Base-by-base conservation (phyloP, 1,284 basidiomycete genomes). In the Trametes polyzona region DNA sequence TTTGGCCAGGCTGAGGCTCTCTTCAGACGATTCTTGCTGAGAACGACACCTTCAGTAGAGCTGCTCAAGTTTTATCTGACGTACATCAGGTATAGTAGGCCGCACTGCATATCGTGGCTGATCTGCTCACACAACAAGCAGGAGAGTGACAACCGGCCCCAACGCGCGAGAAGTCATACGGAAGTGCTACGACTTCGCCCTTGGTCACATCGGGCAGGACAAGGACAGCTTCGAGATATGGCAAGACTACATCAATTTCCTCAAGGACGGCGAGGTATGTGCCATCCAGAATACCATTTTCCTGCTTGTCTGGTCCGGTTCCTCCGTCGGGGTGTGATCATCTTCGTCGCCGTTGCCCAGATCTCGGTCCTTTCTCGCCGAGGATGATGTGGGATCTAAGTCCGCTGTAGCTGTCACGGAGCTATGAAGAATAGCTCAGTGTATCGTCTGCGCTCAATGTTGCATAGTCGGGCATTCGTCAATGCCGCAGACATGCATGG, bases 101-200 rank as follows among this genome's bases (percentile, higher is more conserved):
- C 3, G n/a, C 3, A 23, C n/a, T n/a, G n/a, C n/a, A 16, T 23
- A 19, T 17, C 14, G 16, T 21, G 9, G 5, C 12, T 30, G 16
- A 1, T 21, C 48, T 23, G 3, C 51, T 44, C 23, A 57, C 17
- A 42, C 27, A 37, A 33, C 26, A 14, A 35, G 53, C 59, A 75
- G 74, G 62, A 68, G 74, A 53, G 67, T 76, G 44, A 82, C 83
- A 42, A 71, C 73, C 8, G 83, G 82, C 36, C 79, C 82, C 21
- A 75, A 79, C 58, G 83, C 87, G 63, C 80, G 90, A 67, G 83
- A 91, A 44, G 84, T 84, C 14, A 87, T 99, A 55, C 86, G 88
- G 37, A 90, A 93, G 64, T 93, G 95, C 6, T 99, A 96, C 73
- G 96, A 99, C 68, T 98, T 95, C 69, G 95, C 95, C 0, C 78